A percentile compares a stretch with the other conserved stretches of the same genome.
Conservation (phyloP, 2,329 filamentous ascomycete species). For the Epichloe festucae region DNA sequence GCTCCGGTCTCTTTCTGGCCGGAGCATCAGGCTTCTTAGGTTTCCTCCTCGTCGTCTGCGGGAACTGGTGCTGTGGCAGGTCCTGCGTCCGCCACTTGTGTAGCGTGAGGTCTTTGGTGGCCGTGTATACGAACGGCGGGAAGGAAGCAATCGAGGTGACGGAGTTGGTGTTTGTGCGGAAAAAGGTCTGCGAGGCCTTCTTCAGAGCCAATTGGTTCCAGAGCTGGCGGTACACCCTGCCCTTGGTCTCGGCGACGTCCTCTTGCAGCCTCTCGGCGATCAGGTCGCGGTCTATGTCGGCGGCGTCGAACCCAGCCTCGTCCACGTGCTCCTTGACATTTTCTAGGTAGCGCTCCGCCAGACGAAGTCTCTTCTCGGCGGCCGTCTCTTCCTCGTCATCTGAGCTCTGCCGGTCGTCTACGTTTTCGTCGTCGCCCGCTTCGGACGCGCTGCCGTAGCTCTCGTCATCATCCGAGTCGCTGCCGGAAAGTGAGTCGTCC, state of each 20-base stretch:
- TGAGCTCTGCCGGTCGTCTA: conserved; percentile 34
- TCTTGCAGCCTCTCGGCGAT: conserved; percentile 84
- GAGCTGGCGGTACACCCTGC: conserved; percentile 73
- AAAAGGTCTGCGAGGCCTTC: conserved; percentile 54
- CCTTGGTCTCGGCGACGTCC: conserved; percentile 85
- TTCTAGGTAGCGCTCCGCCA: conserved; percentile 87
- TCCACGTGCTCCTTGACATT: conserved; percentile 78
- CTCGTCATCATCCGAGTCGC: conserved; percentile 58
- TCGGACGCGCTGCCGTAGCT: conserved; percentile 24
- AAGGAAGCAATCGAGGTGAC: conserved; percentile 71
- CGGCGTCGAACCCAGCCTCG: conserved; percentile 77
- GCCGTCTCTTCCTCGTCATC: conserved; percentile 79
- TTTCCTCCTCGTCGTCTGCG: conserved; percentile 44
- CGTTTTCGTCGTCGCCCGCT: conserved; percentile 30
- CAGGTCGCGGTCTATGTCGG: conserved; percentile 81
- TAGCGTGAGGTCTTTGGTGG: conserved; percentile 70
- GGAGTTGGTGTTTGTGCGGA: conserved; percentile 64
- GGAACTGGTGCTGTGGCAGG: conserved; percentile 45
- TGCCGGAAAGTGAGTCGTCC: conserved; percentile 76
- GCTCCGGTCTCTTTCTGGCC: conserved; percentile 48
- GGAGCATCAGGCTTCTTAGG: conserved; percentile 44
- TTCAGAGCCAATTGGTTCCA: conserved; percentile 59
- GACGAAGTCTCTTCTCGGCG: conserved; percentile 69
- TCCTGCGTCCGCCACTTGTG: conserved; percentile 82
- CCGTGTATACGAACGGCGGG: conserved; percentile 74